Evolutionary conservation across 139 green algal genomes (phyloP).

Genomic region (Haematococcus lacustris): DNA sequence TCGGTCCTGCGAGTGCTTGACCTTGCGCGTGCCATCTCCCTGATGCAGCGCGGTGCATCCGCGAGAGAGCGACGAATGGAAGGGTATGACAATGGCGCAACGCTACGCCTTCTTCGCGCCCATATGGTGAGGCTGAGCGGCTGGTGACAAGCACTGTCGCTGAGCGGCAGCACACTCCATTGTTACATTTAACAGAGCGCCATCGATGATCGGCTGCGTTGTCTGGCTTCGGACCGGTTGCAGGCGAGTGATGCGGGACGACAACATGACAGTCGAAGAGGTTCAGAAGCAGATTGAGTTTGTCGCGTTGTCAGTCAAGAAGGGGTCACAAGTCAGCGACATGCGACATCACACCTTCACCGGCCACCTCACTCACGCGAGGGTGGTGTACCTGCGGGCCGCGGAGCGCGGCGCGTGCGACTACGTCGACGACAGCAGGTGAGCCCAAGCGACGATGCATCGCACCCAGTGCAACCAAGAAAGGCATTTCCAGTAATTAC

Average conservation of each 20-base stretch:
- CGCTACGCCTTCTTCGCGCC: constrained; percentile 84
- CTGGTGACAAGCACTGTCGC: too few species aligned
- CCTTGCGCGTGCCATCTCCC: too few species aligned
- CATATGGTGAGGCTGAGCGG: too few species aligned
- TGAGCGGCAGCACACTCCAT: too few species aligned
- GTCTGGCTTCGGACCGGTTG: too few species aligned
- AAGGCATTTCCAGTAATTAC: not conserved
- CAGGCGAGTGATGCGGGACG: constrained; percentile 78
- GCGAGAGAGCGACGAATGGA: constrained; percentile 74
- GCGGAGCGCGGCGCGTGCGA: constrained; percentile 54
- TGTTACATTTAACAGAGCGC: too few species aligned
- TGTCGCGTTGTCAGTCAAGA: constrained; percentile 75
- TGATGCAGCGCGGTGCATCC: constrained; percentile 70
- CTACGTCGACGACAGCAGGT: constrained; percentile 74
- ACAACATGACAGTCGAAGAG: constrained; percentile 63
- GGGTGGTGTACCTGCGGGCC: constrained; percentile 76
- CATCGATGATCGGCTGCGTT: too few species aligned
- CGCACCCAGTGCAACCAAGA: not conserved
- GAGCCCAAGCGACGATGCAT: not conserved
- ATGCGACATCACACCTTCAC: constrained; percentile 63
- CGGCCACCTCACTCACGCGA: constrained; percentile 16
- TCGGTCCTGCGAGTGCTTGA: too few species aligned
- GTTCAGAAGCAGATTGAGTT: constrained; percentile 60
- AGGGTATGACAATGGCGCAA: constrained; percentile 52
- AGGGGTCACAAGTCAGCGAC: constrained; percentile 62